These are phyloP conservation scores for Nigrospora osmanthi DNA, from an alignment of 2,329 filamentous ascomycete species.

Conservation along the genomic window DNA sequence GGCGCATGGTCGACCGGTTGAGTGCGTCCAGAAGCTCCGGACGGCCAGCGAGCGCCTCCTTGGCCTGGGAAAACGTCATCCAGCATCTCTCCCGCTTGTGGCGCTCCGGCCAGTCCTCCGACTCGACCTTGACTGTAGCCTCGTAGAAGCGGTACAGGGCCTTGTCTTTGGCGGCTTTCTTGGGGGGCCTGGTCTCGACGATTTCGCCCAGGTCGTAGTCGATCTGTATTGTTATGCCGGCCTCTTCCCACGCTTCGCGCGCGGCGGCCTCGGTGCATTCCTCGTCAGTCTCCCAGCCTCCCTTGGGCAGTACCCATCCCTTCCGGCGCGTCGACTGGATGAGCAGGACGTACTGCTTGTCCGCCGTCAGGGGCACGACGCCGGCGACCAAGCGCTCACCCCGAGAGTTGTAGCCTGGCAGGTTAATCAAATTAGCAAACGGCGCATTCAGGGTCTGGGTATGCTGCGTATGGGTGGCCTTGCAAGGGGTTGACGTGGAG, in stretches of 20 bases:
- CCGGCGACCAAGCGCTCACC: constrained; percentile 94
- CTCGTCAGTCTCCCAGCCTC: constrained; percentile 96
- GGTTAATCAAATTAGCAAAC: constrained; percentile 2
- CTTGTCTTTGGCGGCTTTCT: constrained; percentile 56
- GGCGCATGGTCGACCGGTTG: constrained; percentile 66
- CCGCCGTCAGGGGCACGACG: constrained; percentile 79
- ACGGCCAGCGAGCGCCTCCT: constrained; percentile 64
- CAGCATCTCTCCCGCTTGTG: constrained; percentile 86
- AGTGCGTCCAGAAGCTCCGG: constrained; percentile 87
- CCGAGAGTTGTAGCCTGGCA: constrained; percentile 78
- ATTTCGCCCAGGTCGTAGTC: constrained; percentile 83
- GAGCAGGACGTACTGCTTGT: constrained; percentile 82
- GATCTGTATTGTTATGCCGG: constrained; percentile 80
- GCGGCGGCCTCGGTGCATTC: constrained; percentile 75
- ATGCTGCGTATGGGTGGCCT: constrained; percentile 16
- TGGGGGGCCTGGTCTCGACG: constrained; percentile 73
- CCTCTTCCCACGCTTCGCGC: constrained; percentile 97
- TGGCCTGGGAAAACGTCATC: constrained; percentile 82
- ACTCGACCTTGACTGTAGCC: constrained; percentile 78
- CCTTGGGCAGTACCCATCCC: constrained; percentile 95
- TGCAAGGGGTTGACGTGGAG: no score
- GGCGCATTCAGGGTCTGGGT: constrained; percentile 15
- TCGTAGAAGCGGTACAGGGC: constrained; percentile 76
- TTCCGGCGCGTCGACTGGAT: constrained; percentile 88
- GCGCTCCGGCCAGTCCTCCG: constrained; percentile 85